A percentile compares a stretch with the other conserved stretches of the same genome.
phyloP scores from a whole-genome alignment of 1,284 basidiomycete genomes.

The Trametes versicolor region DNA sequence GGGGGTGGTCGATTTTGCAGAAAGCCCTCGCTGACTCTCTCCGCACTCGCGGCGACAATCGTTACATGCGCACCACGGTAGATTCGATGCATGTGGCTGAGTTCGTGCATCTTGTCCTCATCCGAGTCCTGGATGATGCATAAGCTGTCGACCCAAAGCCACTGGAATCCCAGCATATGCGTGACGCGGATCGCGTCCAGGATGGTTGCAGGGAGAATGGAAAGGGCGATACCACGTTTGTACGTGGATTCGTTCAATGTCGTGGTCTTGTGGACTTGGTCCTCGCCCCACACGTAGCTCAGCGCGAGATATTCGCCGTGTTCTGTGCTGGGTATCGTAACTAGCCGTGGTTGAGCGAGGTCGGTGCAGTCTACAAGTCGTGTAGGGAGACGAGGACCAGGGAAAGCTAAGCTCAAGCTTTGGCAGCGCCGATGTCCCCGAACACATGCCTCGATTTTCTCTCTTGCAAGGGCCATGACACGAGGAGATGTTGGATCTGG shows the following conservation, averaged over 20 bases:
- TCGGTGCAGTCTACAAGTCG: constrained; percentile 21
- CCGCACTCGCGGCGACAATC: constrained; percentile 2
- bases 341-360: neutral
- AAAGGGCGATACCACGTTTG: neutral
- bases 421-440: neutral
- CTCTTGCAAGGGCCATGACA: no score
- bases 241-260: constrained; percentile 1
- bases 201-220: constrained; percentile 10
- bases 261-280: constrained; percentile 13
- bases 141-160: constrained; percentile 14
- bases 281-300: constrained; percentile 30
- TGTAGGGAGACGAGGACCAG: constrained; percentile 6
- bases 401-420: no score
- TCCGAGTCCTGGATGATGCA: constrained; percentile 19
- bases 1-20: neutral
- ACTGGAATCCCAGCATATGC: constrained; percentile 5
- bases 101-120: constrained; percentile 13
- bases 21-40: neutral
- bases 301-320: constrained; percentile 19
- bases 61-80: constrained; percentile 13
- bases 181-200: constrained; percentile 11
- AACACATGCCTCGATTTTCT: neutral
- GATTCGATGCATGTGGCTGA: constrained; percentile 9
- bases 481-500: neutral
- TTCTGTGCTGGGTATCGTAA: neutral